A percentile compares a stretch with the other conserved stretches of the same genome.
phyloP scores from a whole-genome alignment of 2,329 filamentous ascomycete species.

The Trichoderma hamatum region DNA sequence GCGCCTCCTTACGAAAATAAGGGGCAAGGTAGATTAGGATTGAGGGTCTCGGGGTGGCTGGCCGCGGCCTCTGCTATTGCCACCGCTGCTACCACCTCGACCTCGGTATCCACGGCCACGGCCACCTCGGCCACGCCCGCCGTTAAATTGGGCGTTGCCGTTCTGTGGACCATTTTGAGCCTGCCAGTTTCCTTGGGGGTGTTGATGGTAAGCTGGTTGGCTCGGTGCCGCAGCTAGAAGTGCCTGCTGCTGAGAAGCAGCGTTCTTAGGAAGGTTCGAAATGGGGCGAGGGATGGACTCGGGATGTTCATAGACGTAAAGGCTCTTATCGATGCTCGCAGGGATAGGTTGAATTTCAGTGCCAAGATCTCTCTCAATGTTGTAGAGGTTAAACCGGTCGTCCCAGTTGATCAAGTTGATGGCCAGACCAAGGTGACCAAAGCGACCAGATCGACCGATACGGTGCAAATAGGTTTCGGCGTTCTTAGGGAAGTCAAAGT shows the following conservation, averaged over 20 bases:
- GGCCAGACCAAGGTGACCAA: slow-evolving; percentile 93
- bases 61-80: slow-evolving; percentile 43
- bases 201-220: slow-evolving; percentile 29
- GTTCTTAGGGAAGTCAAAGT: slow-evolving; percentile 99
- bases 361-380: slow-evolving; percentile 94
- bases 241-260: slow-evolving; percentile 35
- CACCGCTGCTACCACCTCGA: slow-evolving; percentile 39
- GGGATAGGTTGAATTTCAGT: slow-evolving; percentile 99
- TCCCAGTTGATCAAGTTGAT: slow-evolving; percentile 99
- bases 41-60: slow-evolving; percentile 41
- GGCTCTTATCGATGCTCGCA: slow-evolving; percentile 89
- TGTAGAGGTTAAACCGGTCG: slow-evolving; percentile 97
- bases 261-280: slow-evolving; percentile 50
- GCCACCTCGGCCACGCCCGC: slow-evolving; percentile 44
- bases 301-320: slow-evolving; percentile 97
- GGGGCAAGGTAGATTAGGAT: slow-evolving; percentile 36
- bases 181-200: slow-evolving; percentile 48
- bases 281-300: slow-evolving; percentile 89
- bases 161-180: slow-evolving; percentile 45
- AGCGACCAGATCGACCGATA: slow-evolving; percentile 95
- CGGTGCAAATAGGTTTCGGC: slow-evolving; percentile 98
- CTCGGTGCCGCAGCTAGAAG: slow-evolving; percentile 27
- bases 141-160: slow-evolving; percentile 39
- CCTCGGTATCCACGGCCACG: slow-evolving; percentile 46
- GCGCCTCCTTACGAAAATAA: slow-evolving; percentile 30